Conservation (phyloP, 2,329 filamentous ascomycete genomes). For the Fonsecaea monophora region DNA sequence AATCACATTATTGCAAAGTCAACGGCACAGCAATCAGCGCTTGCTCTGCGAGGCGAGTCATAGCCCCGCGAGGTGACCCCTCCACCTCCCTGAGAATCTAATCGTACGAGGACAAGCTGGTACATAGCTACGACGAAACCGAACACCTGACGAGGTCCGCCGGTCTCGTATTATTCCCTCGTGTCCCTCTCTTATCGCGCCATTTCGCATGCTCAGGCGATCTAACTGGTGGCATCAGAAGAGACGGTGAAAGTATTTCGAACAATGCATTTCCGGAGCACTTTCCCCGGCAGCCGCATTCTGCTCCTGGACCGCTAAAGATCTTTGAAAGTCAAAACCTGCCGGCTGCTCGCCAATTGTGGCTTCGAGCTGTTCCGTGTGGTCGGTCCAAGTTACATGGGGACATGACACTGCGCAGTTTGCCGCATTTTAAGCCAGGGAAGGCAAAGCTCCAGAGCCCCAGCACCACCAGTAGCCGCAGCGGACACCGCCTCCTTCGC, state of each 20-base stretch:
- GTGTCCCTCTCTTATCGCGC: constrained; percentile 9
- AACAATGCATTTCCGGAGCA: constrained; percentile 24
- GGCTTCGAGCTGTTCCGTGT: constrained; percentile 11
- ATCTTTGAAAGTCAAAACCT: not conserved
- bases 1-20: constrained; percentile 10
- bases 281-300: constrained; percentile 8
- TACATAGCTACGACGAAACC: not conserved
- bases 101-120: too few relatives aligned
- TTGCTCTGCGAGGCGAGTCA: not conserved
- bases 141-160: constrained; percentile 8
- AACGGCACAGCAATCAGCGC: not conserved
- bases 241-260: constrained; percentile 23
- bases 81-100: constrained; percentile 1
- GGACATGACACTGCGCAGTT: constrained; percentile 14
- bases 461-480: constrained; percentile 18
- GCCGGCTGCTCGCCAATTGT: not conserved
- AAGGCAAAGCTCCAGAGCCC: constrained; percentile 13
- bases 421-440: constrained; percentile 16
- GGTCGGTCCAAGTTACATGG: constrained; percentile 25
- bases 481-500: constrained; percentile 29
- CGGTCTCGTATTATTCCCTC: not conserved
- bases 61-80: constrained; percentile 17
- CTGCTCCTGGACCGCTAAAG: constrained; percentile 1
- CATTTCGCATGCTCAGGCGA: not conserved
- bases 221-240: constrained; percentile 4